phyloP scores from a whole-genome alignment of 1,139 yeast species.

The Arxiozyma heterogenica region DNA sequence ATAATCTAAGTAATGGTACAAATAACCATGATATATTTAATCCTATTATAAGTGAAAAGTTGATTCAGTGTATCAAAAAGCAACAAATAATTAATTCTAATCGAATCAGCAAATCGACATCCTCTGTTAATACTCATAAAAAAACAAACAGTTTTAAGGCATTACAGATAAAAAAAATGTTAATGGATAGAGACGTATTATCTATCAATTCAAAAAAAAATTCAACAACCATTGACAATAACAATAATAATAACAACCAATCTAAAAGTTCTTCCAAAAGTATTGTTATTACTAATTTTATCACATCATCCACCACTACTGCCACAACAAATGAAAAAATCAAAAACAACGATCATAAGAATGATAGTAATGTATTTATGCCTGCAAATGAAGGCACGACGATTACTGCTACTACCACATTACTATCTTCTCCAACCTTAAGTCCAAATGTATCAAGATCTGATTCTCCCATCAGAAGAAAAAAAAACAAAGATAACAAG shows the following conservation, averaged over 20 bases:
- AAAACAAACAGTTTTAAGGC: slow-evolving; percentile 32
- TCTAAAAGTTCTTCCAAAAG: not conserved
- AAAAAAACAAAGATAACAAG: not conserved
- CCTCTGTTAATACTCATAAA: slow-evolving; percentile 17
- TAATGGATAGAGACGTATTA: slow-evolving; percentile 26
- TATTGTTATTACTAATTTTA: not conserved
- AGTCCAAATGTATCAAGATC: slow-evolving; percentile 15
- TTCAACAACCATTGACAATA: not conserved
- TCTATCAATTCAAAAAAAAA: slow-evolving; percentile 19
- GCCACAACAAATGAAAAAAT: not conserved
- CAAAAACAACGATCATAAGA: not conserved
- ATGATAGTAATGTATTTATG: not conserved
- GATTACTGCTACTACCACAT: not conserved
- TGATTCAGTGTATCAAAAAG: slow-evolving; percentile 23
- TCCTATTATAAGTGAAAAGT: slow-evolving; percentile 28
- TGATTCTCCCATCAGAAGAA: slow-evolving; percentile 16
- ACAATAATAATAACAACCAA: not conserved
- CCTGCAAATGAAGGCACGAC: not conserved
- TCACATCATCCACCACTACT: not conserved
- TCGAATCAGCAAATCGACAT: not conserved
- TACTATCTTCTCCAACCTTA: slow-evolving; percentile 6
- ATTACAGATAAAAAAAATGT: slow-evolving; percentile 26
- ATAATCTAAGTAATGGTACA: not conserved
- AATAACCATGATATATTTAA: slow-evolving; percentile 14
- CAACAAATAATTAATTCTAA: slow-evolving; percentile 3